A percentile compares a stretch with the other conserved stretches of the same genome.
These are phyloP conservation scores for Dryas alaskensis DNA, from an alignment of 306 rosid genomes.

Conservation along the genomic window DNA sequence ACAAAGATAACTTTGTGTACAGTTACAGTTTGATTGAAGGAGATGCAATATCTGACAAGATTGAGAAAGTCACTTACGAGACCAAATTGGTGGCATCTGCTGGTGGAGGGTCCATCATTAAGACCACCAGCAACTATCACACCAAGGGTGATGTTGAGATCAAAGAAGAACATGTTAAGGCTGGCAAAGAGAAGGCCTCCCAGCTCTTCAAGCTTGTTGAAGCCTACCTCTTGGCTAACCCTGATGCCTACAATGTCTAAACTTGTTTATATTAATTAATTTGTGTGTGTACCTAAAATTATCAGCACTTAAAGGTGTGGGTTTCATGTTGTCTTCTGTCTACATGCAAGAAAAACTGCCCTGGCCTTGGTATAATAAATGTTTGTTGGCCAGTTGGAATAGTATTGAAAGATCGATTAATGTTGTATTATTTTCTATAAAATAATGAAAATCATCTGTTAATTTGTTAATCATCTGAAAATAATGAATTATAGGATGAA, in stretches of 20 bases:
- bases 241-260: conserved; percentile 24
- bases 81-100: conserved; percentile 28
- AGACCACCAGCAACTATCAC: conserved; percentile 34
- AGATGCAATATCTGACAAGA: conserved; percentile 27
- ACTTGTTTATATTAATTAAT: neutral
- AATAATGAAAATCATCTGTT: neutral
- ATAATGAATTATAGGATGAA: too few relatives aligned
- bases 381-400: neutral
- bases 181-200: conserved; percentile 25
- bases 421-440: neutral
- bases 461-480: neutral
- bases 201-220: conserved; percentile 39
- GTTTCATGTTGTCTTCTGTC: neutral
- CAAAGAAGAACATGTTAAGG: conserved; percentile 25
- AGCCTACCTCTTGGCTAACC: conserved; percentile 36
- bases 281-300: neutral
- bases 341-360: too few relatives aligned
- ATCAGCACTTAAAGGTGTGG: neutral
- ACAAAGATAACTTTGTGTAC: conserved; percentile 30
- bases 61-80: conserved; percentile 41
- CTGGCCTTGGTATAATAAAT: neutral
- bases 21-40: conserved; percentile 43
- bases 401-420: neutral
- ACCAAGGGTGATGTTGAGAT: conserved; percentile 30
- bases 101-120: conserved; percentile 40